Conservation (phyloP, 345 rosid species). For the Aethionema arabicum region DNA sequence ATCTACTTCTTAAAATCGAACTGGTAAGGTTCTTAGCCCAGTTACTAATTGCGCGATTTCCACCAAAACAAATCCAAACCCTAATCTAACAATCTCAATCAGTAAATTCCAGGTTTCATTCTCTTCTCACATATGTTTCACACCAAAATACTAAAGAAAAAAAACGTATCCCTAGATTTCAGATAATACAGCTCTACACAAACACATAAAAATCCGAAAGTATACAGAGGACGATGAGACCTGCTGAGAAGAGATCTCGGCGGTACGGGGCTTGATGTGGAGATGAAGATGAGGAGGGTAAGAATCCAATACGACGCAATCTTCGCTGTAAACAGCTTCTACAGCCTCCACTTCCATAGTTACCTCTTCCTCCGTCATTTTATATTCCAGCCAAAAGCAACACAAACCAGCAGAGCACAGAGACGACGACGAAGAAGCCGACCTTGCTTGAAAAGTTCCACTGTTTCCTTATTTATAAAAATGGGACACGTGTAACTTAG, state of each 20-base stretch:
- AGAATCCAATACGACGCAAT: conserved; percentile 55
- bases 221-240: conserved; percentile 30
- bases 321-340: conserved; percentile 70
- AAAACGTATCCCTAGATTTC: background rate
- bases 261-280: conserved; percentile 77
- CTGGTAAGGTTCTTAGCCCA: background rate
- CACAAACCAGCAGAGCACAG: conserved; percentile 11
- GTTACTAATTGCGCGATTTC: background rate
- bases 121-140: background rate
- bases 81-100: conserved; percentile 16
- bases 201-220: background rate
- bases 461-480: too few relatives aligned
- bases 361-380: conserved; percentile 62
- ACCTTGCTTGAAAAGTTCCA: background rate
- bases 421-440: conserved; percentile 1
- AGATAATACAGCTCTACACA: background rate
- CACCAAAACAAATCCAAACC: background rate
- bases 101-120: background rate
- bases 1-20: background rate
- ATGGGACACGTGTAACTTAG: background rate
- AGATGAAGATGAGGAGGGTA: conserved; percentile 72
- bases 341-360: conserved; percentile 76
- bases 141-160: background rate
- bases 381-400: background rate
- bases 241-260: conserved; percentile 91